Percentiles rank a stretch among this genome's conserved stretches.
Evolutionary conservation across 2,329 filamentous ascomycete species (phyloP).

Genomic region (Pseudocercospora fijiensis): DNA sequence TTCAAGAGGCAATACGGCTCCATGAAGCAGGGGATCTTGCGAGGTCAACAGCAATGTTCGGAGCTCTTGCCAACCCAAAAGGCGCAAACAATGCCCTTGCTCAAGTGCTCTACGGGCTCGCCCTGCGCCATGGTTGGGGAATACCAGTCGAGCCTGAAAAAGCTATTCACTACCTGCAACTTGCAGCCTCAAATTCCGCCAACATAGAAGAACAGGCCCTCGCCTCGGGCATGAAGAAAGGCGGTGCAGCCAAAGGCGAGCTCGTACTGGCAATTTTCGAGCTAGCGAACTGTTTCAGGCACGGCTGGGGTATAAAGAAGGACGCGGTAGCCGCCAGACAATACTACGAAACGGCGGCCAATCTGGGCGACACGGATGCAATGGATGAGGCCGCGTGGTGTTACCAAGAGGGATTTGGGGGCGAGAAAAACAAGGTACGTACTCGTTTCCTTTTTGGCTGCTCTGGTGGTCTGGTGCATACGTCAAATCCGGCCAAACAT

Average conservation of each 20-base stretch:
- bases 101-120: slow-evolving; percentile 93
- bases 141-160: slow-evolving; percentile 68
- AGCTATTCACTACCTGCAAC: slow-evolving; percentile 80
- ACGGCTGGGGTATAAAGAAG: slow-evolving; percentile 88
- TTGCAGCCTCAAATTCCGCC: slow-evolving; percentile 87
- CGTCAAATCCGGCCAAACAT: slow-evolving; percentile 10
- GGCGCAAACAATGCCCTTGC: slow-evolving; percentile 90
- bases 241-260: slow-evolving; percentile 92
- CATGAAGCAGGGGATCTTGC: slow-evolving; percentile 82
- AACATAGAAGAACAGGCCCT: slow-evolving; percentile 82
- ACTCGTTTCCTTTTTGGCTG: slow-evolving; percentile 9
- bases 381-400: slow-evolving; percentile 98
- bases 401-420: slow-evolving; percentile 93
- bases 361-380: slow-evolving; percentile 91
- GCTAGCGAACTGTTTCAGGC: slow-evolving; percentile 84
- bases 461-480: not conserved
- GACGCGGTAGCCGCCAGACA: slow-evolving; percentile 81
- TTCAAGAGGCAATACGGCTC: slow-evolving; percentile 91
- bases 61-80: slow-evolving; percentile 73
- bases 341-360: slow-evolving; percentile 97
- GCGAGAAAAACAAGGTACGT: slow-evolving; percentile 97
- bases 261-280: slow-evolving; percentile 95
- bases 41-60: slow-evolving; percentile 81
- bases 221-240: slow-evolving; percentile 83
- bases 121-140: slow-evolving; percentile 92